A percentile compares a stretch with the other conserved stretches of the same genome.
These are phyloP conservation scores for Solanum hybrid DNA, from an alignment of 305 asterid species.

Conservation along the genomic window DNA sequence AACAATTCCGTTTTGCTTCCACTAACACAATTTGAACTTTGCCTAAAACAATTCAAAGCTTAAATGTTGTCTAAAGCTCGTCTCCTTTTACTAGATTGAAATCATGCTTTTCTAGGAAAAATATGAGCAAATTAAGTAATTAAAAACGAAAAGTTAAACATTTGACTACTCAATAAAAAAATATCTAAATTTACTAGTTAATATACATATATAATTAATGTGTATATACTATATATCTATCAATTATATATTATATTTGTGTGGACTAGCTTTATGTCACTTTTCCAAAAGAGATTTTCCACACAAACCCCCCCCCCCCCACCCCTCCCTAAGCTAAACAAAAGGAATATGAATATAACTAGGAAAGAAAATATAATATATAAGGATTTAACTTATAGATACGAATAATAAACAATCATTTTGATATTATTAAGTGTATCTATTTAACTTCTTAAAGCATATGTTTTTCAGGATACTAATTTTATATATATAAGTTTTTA, in stretches of 20 bases:
- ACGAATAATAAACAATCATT: not conserved
- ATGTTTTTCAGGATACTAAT: not conserved
- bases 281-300: not conserved
- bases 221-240: not conserved
- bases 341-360: not conserved
- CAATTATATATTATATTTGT: not conserved
- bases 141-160: not conserved
- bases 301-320: not conserved
- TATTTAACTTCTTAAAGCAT: not conserved
- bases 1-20: conserved; percentile 22
- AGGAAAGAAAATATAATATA: not conserved
- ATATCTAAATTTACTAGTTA: not conserved
- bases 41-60: not conserved
- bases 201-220: not conserved
- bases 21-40: conserved; percentile 3
- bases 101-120: not conserved
- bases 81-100: not conserved
- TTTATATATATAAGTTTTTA: not conserved
- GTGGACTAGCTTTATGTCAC: not conserved
- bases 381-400: not conserved
- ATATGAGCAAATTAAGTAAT: not conserved
- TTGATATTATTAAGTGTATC: not conserved
- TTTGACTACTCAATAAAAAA: not conserved
- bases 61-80: not conserved
- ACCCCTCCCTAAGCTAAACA: not conserved